Evolutionary conservation across 257 asterid genomes (phyloP), one percentile per base, ranked within the genome.

Genomic region (Jacaranda mimosifolia): DNA sequence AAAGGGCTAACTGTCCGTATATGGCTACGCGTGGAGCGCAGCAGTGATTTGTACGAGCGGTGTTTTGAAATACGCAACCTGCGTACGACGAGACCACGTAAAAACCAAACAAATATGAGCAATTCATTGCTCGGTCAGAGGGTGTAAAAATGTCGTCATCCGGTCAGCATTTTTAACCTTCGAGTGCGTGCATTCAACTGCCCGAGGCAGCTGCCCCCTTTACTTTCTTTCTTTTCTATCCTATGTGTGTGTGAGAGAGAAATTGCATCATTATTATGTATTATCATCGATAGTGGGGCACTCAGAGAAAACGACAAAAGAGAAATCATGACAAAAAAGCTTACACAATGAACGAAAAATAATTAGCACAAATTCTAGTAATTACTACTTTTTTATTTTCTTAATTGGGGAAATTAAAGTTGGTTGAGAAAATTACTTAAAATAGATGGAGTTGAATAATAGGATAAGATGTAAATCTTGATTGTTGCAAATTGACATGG

Each of bases 151-250:
- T 66, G 83, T 79, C 64, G 79, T 79, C 74, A 56, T 68, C 52
- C 12, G 52, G 26, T 60, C 73, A 79, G 51, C 77, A 40, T 10
- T 63, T 70, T 39, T 63, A 59, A 74, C 83, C 81, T 82, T 40
- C 74, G 71, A 82, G 83, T 76, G 53, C 65, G 80, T 79, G 84
- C 82, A 73, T 79, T 79, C 76, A 70, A 65, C 73, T 58, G 56
- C 74, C 70, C 74, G 52, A 77, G 71, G 32, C 32, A 26, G 32
- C 32, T 26, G 2, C 51, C 59, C 71, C 60, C 70, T 48, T 12
- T 19, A 55, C 3, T 18, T 35, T 14, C 35, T 53, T 3, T 57
- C 3, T 36, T 15, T 40, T 19, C 38, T 3, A 19, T 40, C 13
- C 38, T 3, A 19, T 66, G 63, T 26, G 75, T 63, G 46, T 18